phyloP scores from a whole-genome alignment of 2,329 filamentous ascomycete species.

The Colletotrichum sp. region DNA sequence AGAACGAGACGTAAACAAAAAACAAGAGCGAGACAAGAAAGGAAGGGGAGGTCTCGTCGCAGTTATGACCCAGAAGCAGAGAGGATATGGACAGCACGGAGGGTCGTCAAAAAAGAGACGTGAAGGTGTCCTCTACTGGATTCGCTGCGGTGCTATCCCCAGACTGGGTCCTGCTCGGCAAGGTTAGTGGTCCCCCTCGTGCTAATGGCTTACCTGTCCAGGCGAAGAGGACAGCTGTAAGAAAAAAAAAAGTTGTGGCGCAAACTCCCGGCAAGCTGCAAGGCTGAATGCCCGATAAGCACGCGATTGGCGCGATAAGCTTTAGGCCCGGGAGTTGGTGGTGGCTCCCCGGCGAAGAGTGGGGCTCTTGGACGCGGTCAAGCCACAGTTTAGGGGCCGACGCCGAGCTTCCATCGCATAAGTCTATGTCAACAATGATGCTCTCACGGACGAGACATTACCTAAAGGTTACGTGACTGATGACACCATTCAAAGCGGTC shows the following conservation, averaged over 20 bases:
- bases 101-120: constrained; percentile 2
- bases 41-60: not conserved
- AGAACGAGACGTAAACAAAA: not conserved
- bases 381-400: constrained; percentile 8
- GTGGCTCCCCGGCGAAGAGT: not conserved
- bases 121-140: constrained; percentile 21
- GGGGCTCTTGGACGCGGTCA: not conserved
- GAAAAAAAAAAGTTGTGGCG: constrained; percentile 13
- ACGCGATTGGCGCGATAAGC: constrained; percentile 16
- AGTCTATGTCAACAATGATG: not conserved
- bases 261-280: not conserved
- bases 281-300: constrained; percentile 14
- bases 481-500: not conserved
- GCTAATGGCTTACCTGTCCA: constrained; percentile 11
- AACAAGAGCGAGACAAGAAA: not conserved
- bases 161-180: constrained; percentile 8
- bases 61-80: not conserved
- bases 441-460: not conserved
- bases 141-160: constrained; percentile 14
- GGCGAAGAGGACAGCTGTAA: constrained; percentile 22
- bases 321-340: not conserved
- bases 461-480: constrained; percentile 14
- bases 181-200: not conserved
- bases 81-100: not conserved
- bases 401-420: constrained; percentile 2